phyloP scores from a whole-genome alignment of 495 filamentous ascomycete species.

The Hypoxylon fuscum region DNA sequence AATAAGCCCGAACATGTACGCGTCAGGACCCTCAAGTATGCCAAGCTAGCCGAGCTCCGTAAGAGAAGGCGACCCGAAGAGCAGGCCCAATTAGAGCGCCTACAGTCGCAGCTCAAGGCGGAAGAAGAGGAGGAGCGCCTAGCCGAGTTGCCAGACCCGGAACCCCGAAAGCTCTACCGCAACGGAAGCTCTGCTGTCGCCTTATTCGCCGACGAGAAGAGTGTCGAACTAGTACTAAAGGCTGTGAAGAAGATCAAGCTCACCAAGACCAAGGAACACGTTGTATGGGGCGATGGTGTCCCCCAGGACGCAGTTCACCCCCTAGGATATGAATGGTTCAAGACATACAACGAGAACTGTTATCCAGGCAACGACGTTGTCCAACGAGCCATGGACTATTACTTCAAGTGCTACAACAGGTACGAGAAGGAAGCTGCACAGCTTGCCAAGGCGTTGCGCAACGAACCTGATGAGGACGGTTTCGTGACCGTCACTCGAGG shows the following conservation, averaged over 20 bases:
- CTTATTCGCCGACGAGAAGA: conserved; percentile 80
- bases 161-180: conserved; percentile 75
- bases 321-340: conserved; percentile 70
- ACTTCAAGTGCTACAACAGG: conserved; percentile 76
- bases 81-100: conserved; percentile 62
- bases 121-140: conserved; percentile 61
- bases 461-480: conserved; percentile 91
- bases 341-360: conserved; percentile 68
- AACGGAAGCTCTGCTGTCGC: conserved; percentile 83
- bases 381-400: conserved; percentile 78
- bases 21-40: too few relatives aligned
- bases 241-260: conserved; percentile 69
- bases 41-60: conserved; percentile 60
- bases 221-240: conserved; percentile 75
- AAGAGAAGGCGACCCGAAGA: conserved; percentile 72
- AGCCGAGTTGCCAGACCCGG: conserved; percentile 69
- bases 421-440: conserved; percentile 72
- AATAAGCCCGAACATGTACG: conserved; percentile 52
- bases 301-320: conserved; percentile 58
- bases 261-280: conserved; percentile 64
- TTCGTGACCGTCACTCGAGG: conserved; percentile 92
- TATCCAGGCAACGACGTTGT: conserved; percentile 73
- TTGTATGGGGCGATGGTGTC: conserved; percentile 74
- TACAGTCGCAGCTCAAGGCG: too few relatives aligned
- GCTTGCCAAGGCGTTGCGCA: conserved; percentile 68